phyloP scores from a whole-genome alignment of 805 yeast species.

The Ogataea allantospora region DNA sequence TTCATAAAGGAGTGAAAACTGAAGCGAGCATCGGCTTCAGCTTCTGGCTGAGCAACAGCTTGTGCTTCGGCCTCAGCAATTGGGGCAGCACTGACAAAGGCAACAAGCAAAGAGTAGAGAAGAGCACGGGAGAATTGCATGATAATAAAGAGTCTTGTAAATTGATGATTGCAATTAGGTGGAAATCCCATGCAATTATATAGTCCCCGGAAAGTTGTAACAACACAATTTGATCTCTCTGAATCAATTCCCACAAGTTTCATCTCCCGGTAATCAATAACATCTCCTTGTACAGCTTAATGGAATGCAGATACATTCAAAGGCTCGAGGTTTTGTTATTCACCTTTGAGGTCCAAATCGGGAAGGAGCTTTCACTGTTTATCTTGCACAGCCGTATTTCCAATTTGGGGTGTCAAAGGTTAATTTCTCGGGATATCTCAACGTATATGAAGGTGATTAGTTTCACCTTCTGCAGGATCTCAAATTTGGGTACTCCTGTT shows the following conservation, averaged over 20 bases:
- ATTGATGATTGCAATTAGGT: background rate
- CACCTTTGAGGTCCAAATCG: constrained; percentile 25
- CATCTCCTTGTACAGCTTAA: constrained; percentile 3
- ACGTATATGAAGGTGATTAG: background rate
- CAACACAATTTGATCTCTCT: background rate
- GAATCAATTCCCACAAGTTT: constrained; percentile 6
- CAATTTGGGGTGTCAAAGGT: constrained; percentile 17
- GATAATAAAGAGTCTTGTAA: constrained; percentile 1
- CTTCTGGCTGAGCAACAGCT: constrained; percentile 20
- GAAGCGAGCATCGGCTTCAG: constrained; percentile 17
- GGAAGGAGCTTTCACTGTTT: constrained; percentile 16
- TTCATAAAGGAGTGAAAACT: constrained; percentile 11
- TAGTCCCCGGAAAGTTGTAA: constrained; percentile 4
- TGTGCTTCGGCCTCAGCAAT: constrained; percentile 18
- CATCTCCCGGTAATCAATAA: constrained; percentile 16
- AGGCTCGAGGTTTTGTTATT: constrained; percentile 4
- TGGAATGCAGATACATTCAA: background rate
- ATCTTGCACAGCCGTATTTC: constrained; percentile 10
- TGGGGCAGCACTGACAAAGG: constrained; percentile 22
- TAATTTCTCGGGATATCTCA: background rate
- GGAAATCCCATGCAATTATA: constrained; percentile 6
- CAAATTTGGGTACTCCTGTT: background rate
- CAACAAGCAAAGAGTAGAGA: constrained; percentile 9
- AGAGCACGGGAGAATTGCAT: constrained; percentile 12
- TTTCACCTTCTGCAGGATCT: no score